phyloP scores from a whole-genome alignment of 2,329 filamentous ascomycete genomes.

The Gyromitra esculenta region DNA sequence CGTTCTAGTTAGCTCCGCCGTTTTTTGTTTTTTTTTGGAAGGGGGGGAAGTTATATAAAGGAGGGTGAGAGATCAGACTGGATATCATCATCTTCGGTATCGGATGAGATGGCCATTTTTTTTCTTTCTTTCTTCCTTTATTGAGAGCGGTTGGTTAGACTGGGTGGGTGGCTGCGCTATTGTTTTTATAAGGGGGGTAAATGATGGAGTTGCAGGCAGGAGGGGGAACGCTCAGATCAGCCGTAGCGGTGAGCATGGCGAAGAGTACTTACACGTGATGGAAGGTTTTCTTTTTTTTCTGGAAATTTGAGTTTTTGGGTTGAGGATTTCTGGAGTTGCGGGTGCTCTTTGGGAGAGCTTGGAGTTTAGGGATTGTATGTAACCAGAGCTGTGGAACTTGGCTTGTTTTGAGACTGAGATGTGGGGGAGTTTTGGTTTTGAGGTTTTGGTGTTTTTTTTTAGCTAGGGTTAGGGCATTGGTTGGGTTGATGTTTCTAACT shows the following conservation, averaged over 20 bases:
- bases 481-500: background rate
- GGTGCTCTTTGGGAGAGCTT: background rate
- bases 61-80: conserved; percentile 41
- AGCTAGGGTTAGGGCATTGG: conserved; percentile 40
- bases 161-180: background rate
- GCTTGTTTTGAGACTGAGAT: conserved; percentile 3
- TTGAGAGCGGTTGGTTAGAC: too few species aligned
- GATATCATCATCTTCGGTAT: conserved; percentile 43
- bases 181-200: conserved; percentile 10
- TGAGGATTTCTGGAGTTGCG: background rate
- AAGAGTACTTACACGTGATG: conserved; percentile 9
- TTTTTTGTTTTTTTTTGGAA: background rate
- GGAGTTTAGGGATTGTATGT: background rate
- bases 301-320: background rate
- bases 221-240: conserved; percentile 1
- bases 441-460: background rate
- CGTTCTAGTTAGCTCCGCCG: conserved; percentile 33
- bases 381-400: background rate
- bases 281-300: background rate
- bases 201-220: conserved; percentile 18
- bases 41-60: background rate
- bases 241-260: conserved; percentile 30
- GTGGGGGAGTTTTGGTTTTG: background rate
- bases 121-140: background rate
- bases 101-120: conserved; percentile 29